phyloP scores from a whole-genome alignment of 176 grass and related monocot genomes.

The Oryza glaberrima region DNA sequence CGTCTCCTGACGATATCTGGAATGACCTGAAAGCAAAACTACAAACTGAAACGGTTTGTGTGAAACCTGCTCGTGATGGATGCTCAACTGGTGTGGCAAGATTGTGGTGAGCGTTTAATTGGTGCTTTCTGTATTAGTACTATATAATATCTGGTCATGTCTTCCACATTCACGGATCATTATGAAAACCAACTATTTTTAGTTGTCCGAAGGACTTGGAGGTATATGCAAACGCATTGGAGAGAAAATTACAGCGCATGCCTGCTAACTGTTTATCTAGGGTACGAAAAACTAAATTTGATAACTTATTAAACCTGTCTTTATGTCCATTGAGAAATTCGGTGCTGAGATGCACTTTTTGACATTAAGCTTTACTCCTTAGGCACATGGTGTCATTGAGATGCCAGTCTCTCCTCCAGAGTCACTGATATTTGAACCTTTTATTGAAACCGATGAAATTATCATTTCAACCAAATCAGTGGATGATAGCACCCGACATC shows the following conservation, averaged over 20 bases:
- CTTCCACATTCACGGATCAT: neutral
- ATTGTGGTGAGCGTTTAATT: conserved; percentile 65
- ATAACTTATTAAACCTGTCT: conserved; percentile 4
- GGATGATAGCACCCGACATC: conserved; percentile 47
- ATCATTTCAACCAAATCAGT: conserved; percentile 69
- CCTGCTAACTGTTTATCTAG: conserved; percentile 90
- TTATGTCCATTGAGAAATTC: neutral
- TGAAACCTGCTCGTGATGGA: conserved; percentile 93
- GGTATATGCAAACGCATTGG: conserved; percentile 73
- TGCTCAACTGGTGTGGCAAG: conserved; percentile 98
- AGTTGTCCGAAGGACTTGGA: conserved; percentile 72
- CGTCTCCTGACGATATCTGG: conserved; percentile 60
- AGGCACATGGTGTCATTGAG: conserved; percentile 95
- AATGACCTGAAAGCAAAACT: conserved; percentile 63
- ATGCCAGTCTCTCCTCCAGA: conserved; percentile 81
- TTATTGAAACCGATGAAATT: conserved; percentile 91
- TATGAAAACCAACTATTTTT: conserved; percentile 42
- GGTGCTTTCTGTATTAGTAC: conserved; percentile 4
- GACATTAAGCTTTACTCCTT: conserved; percentile 39
- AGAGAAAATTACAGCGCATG: conserved; percentile 55
- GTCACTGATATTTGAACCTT: conserved; percentile 87
- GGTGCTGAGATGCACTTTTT: conserved; percentile 25
- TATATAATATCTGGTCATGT: conserved; percentile 23
- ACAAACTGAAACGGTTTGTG: conserved; percentile 69
- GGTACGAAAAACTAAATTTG: conserved; percentile 46